phyloP scores from a whole-genome alignment of 2,329 filamentous ascomycete species.

The Colletotrichum sp. region DNA sequence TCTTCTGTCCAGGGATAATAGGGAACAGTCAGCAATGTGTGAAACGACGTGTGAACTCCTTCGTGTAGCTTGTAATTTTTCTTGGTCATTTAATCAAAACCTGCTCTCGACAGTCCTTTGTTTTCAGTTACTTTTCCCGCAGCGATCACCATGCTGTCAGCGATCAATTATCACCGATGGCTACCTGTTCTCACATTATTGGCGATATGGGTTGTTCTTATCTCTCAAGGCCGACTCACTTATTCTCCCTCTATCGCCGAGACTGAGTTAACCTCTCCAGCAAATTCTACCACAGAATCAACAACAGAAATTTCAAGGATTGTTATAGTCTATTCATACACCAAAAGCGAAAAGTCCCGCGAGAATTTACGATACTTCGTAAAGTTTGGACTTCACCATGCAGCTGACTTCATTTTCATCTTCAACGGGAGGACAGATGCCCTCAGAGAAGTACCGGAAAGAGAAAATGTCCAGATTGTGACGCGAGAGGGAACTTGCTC shows the following conservation, averaged over 20 bases:
- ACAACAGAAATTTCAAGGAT: background rate
- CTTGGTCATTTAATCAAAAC: background rate
- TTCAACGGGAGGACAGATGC: conserved; percentile 36
- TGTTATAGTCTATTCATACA: background rate
- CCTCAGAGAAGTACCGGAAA: conserved; percentile 28
- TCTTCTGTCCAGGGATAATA: background rate
- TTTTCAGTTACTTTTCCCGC: background rate
- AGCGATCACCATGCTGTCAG: background rate
- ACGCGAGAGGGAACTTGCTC: background rate
- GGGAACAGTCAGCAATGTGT: background rate
- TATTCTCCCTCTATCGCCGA: background rate
- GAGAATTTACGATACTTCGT: conserved; percentile 39
- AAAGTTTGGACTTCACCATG: conserved; percentile 36
- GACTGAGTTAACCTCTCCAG: background rate
- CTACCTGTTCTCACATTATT: background rate
- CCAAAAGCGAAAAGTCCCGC: background rate
- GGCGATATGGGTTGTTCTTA: background rate
- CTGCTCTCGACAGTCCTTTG: background rate
- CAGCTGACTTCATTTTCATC: conserved; percentile 43
- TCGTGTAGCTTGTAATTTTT: background rate
- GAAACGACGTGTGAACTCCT: background rate
- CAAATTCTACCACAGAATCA: background rate
- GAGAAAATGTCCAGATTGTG: background rate
- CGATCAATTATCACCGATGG: background rate
- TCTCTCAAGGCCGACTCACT: background rate